A percentile compares a stretch with the other conserved stretches of the same genome.
Evolutionary conservation across 805 yeast genomes (phyloP).

Genomic region (Sugiyamaella boreocaroliniensis): DNA sequence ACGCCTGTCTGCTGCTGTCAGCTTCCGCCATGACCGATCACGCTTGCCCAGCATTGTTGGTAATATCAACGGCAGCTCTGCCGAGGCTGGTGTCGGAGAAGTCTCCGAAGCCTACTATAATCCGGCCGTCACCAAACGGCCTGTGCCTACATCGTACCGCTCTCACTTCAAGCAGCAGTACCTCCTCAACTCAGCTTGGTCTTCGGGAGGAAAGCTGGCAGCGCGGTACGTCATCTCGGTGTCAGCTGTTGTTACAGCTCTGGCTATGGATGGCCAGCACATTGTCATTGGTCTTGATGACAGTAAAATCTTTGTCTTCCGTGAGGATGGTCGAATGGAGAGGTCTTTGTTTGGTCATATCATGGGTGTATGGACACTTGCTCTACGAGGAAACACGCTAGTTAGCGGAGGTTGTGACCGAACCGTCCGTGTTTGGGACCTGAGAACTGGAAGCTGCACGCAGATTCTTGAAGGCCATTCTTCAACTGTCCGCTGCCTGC

Average conservation of each 20-base stretch:
- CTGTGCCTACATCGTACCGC: constrained; percentile 32
- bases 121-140: constrained; percentile 13
- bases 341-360: constrained; percentile 95
- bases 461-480: constrained; percentile 85
- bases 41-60: constrained; percentile 15
- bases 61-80: not conserved
- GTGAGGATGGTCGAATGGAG: constrained; percentile 38
- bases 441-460: constrained; percentile 76
- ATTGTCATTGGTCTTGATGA: constrained; percentile 39
- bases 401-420: constrained; percentile 96
- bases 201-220: constrained; percentile 35
- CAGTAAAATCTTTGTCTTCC: constrained; percentile 38
- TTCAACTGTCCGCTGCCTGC: constrained; percentile 81
- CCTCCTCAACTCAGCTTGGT: constrained; percentile 36
- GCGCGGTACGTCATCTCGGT: constrained; percentile 33
- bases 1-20: constrained; percentile 31
- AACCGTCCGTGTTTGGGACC: constrained; percentile 94
- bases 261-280: constrained; percentile 32
- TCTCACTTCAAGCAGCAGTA: constrained; percentile 36
- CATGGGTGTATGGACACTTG: constrained; percentile 96
- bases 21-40: not conserved
- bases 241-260: constrained; percentile 36
- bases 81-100: constrained; percentile 7
- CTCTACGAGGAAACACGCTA: constrained; percentile 82
- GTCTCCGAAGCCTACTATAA: constrained; percentile 13